phyloP scores from a whole-genome alignment of 2,329 filamentous ascomycete genomes.

The Moelleriella libera region DNA sequence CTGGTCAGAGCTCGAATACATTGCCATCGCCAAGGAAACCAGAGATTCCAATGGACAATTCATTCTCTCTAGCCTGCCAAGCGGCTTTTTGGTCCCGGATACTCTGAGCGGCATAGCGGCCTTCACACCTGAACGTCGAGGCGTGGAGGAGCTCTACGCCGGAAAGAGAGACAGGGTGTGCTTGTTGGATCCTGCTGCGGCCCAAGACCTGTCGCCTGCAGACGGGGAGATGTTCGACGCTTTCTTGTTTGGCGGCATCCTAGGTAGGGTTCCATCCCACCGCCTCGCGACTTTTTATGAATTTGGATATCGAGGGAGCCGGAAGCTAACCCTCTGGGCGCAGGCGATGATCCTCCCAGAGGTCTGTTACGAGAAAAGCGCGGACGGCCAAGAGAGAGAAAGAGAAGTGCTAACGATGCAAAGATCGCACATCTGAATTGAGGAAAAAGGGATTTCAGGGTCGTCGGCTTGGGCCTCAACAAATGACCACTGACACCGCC shows the following conservation, averaged over 20 bases:
- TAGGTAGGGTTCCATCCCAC: constrained; percentile 44
- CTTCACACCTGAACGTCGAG: constrained; percentile 58
- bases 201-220: constrained; percentile 66
- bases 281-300: neutral
- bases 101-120: constrained; percentile 39
- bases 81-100: constrained; percentile 49
- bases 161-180: constrained; percentile 64
- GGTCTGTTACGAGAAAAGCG: constrained; percentile 40
- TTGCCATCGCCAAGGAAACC: constrained; percentile 73
- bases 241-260: constrained; percentile 90
- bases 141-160: constrained; percentile 74
- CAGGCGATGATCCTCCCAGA: constrained; percentile 86
- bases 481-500: constrained; percentile 98
- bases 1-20: constrained; percentile 92
- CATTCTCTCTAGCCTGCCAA: constrained; percentile 68
- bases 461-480: constrained; percentile 74
- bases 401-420: constrained; percentile 1
- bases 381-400: neutral
- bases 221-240: constrained; percentile 76
- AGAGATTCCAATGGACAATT: constrained; percentile 53
- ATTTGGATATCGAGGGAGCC: neutral
- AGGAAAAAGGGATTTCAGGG: constrained; percentile 86
- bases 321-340: constrained; percentile 6
- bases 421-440: constrained; percentile 90
- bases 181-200: constrained; percentile 74